Evolutionary conservation across 225 moss, liverwort and hornwort species (phyloP), one percentile per base, ranked within the genome.

Genomic region (Takakia lepidozioides): DNA sequence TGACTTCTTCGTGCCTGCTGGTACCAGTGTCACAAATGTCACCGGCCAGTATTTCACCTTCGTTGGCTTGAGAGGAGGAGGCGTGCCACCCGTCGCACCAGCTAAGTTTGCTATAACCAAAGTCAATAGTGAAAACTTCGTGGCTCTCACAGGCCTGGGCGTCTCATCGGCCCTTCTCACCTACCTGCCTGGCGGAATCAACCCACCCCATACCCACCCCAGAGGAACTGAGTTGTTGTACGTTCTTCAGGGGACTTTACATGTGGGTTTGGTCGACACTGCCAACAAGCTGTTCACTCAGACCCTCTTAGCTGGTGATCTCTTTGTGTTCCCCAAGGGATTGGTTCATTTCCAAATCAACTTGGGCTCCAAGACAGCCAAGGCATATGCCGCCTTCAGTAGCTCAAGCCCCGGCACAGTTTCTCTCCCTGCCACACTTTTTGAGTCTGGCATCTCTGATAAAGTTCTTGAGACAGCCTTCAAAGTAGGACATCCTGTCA

Each of bases 221-320:
- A 26, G 46, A 29, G 38, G 54, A 7, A 20, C 38, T 39, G 28
- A 54, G 53, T 48, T 55, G 40, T 13, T 38, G 32, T 38, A 38
- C 11, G 1, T 63, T 47, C 27, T 54, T 18, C 9, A 55, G 17
- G 62, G 62, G 24, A n/a, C n/a, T n/a, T n/a, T n/a, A n/a, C n/a
- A n/a, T n/a, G n/a, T n/a, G n/a, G n/a, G n/a, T n/a, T n/a, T 22
- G 16, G 2, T 55, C 55, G 27, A 48, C 27, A 0, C 47, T 63
- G 13, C 8, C 11, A 36, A 63, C 54, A 63, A 55, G 36, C 45
- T 35, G 21, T 63, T 30, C 55, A 55, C 42, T 22, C 62, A 55
- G 21, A 55, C 54, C 29, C 27, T 63, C 5, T 0, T 28, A 20
- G 45, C 27, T 5, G 61, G 61, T 3, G 61, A 61, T 19, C 23